Percentiles rank a stretch among this genome's conserved stretches.
Evolutionary conservation across 75 land plant genomes (phyloP).

Genomic region (Isoetes taiwanensis): DNA sequence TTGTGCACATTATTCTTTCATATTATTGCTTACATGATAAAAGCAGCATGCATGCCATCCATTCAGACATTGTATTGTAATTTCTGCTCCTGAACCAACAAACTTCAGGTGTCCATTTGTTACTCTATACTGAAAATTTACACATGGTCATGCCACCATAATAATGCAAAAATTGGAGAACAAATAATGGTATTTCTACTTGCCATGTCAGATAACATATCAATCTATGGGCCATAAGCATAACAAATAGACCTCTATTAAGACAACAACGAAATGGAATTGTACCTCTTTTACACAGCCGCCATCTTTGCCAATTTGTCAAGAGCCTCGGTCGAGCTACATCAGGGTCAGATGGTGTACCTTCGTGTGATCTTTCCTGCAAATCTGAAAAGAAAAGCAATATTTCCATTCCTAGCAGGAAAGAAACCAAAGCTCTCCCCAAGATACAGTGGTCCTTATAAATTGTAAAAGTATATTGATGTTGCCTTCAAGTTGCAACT

Average conservation of each 20-base stretch:
- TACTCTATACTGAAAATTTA: slow-evolving; percentile 38
- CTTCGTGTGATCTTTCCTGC: too few relatives aligned
- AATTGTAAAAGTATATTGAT: too few relatives aligned
- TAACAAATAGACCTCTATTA: slow-evolving; percentile 51
- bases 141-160: neutral
- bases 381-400: too few relatives aligned
- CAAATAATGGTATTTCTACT: neutral
- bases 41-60: slow-evolving; percentile 49
- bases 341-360: too few relatives aligned
- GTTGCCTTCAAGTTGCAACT: too few relatives aligned
- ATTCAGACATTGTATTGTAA: slow-evolving; percentile 82
- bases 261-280: slow-evolving; percentile 84
- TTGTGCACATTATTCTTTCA: neutral
- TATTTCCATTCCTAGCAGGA: too few relatives aligned
- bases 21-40: neutral
- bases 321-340: too few relatives aligned
- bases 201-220: neutral
- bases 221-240: neutral
- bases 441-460: too few relatives aligned
- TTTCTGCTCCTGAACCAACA: slow-evolving; percentile 78
- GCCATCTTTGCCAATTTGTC: too few relatives aligned
- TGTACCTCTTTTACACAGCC: slow-evolving; percentile 73
- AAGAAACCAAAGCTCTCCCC: too few relatives aligned
- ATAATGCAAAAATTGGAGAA: neutral
- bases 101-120: slow-evolving; percentile 83